A percentile compares a stretch with the other conserved stretches of the same genome.
phyloP scores from a whole-genome alignment of 2,329 filamentous ascomycete species.

The Xylaria sp. region DNA sequence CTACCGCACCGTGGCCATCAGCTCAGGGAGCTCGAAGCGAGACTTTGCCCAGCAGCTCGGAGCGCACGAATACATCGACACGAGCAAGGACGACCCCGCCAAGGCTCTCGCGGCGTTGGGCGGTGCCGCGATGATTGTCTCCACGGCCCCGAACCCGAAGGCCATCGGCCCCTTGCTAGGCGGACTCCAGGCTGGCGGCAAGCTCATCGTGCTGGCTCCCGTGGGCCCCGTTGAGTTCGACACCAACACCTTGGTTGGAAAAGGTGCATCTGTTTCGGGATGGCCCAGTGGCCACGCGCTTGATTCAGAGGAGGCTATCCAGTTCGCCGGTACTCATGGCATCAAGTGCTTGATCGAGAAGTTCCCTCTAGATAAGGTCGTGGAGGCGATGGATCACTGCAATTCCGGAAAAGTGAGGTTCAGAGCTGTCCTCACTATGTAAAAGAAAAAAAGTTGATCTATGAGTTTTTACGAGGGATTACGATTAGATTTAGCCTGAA shows the following conservation, averaged over 20 bases:
- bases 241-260: constrained; percentile 54
- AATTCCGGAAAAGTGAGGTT: constrained; percentile 57
- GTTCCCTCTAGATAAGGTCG: constrained; percentile 65
- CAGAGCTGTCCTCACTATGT: constrained; percentile 57
- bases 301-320: constrained; percentile 72
- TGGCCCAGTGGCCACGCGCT: constrained; percentile 71
- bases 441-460: constrained; percentile 1
- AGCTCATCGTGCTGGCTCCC: constrained; percentile 68
- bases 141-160: constrained; percentile 70
- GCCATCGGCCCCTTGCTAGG: constrained; percentile 63
- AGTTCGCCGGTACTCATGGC: constrained; percentile 69
- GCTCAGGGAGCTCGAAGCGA: constrained; percentile 72
- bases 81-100: constrained; percentile 60
- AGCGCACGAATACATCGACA: constrained; percentile 69
- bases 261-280: constrained; percentile 70
- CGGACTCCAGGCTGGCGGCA: constrained; percentile 65
- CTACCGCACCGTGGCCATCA: constrained; percentile 75
- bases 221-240: constrained; percentile 59
- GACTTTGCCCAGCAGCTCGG: constrained; percentile 72
- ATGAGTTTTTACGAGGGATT: neutral
- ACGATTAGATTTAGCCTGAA: neutral
- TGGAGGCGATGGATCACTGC: constrained; percentile 57
- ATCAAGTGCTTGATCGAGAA: constrained; percentile 74
- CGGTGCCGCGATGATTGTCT: constrained; percentile 69
- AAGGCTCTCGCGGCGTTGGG: constrained; percentile 65